Percentiles rank a stretch among this genome's conserved stretches.
Conservation (phyloP, 2,329 filamentous ascomycete species). For the Zymoseptoria brevis region DNA sequence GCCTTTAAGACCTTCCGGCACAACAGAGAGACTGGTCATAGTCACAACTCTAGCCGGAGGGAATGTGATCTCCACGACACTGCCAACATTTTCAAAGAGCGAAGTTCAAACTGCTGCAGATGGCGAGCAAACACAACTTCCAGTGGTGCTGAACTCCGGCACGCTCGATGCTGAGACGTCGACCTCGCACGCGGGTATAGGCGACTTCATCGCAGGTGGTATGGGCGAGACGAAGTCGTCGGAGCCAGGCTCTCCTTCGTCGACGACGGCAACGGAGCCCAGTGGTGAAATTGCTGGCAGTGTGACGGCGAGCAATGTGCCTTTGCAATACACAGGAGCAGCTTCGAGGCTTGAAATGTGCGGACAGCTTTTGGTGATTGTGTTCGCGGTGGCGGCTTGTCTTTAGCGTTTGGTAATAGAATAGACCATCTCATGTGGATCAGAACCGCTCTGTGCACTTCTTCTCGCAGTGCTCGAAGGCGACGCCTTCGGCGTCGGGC, state of each 20-base stretch:
- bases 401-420: not conserved
- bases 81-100: no score
- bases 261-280: no score
- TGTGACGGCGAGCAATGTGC: not conserved
- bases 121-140: not conserved
- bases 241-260: not conserved
- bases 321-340: not conserved
- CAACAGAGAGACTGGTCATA: not conserved
- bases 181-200: not conserved
- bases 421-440: no score
- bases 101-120: not conserved
- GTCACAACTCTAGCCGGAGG: no score
- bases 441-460: no score
- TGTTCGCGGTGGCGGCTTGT: not conserved
- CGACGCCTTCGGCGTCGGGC: no score
- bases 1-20: not conserved
- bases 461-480: no score
- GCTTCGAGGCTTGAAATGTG: not conserved
- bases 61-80: not conserved
- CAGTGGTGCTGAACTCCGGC: not conserved
- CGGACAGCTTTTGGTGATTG: not conserved
- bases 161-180: not conserved
- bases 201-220: not conserved
- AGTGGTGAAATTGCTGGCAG: not conserved
- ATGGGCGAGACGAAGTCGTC: not conserved